Percentiles rank a stretch among this genome's conserved stretches.
Evolutionary conservation across 2,329 filamentous ascomycete species (phyloP).

Genomic region (Xylaria sp.): DNA sequence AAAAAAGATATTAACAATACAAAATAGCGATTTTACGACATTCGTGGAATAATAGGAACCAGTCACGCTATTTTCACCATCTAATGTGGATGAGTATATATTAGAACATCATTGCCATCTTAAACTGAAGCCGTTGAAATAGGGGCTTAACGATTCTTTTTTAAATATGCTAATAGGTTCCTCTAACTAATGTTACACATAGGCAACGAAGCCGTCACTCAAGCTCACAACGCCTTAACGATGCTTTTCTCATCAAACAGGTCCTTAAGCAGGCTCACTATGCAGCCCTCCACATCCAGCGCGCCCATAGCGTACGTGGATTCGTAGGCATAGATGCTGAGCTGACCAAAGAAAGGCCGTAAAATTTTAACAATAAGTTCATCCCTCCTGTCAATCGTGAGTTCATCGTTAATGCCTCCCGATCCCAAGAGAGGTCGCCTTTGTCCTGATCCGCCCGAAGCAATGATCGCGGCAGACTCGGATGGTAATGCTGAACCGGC

Average conservation of each 20-base stretch:
- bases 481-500: slow-evolving; percentile 49
- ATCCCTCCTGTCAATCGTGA: slow-evolving; percentile 69
- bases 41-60: background rate
- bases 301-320: slow-evolving; percentile 86
- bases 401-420: slow-evolving; percentile 66
- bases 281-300: slow-evolving; percentile 73
- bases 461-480: slow-evolving; percentile 49
- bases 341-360: slow-evolving; percentile 87
- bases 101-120: background rate
- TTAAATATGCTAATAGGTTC: slow-evolving; percentile 9
- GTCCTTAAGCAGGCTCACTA: slow-evolving; percentile 74
- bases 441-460: slow-evolving; percentile 47
- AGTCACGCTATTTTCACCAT: background rate
- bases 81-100: background rate
- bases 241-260: slow-evolving; percentile 82
- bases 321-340: slow-evolving; percentile 95
- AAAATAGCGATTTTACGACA: background rate
- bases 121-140: background rate
- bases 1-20: background rate
- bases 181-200: slow-evolving; percentile 31
- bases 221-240: slow-evolving; percentile 65
- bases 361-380: slow-evolving; percentile 81
- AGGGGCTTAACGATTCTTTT: background rate
- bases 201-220: slow-evolving; percentile 1
- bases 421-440: slow-evolving; percentile 63